Evolutionary conservation across 441 rosid genomes (phyloP), one percentile per base, ranked within the genome.

Genomic region (Populus hybrid): DNA sequence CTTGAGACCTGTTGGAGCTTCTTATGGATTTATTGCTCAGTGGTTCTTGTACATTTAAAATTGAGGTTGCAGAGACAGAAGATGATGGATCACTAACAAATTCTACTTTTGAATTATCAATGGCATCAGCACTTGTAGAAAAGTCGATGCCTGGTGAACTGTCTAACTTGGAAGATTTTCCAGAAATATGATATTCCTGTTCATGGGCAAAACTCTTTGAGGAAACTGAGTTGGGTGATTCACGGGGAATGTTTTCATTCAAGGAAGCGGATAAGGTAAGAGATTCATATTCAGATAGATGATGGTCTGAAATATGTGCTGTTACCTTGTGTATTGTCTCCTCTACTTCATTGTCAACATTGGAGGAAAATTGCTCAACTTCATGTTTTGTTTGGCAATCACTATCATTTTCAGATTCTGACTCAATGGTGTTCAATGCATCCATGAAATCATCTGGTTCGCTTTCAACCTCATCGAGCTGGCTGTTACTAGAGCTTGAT

Each of bases 361-460:
- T 72, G 61, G 82, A 53, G 9, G 80, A 79, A 82, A 69, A 81
- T 76, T 78, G 88, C 83, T 80, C 81, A 72, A 80, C 84, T 72
- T 87, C 91, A 82, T 66, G 84, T 80, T 89, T 89, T 24, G 86
- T 89, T 80, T 79, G 89, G 76, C 76, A 84, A 76, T 87, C 88
- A 70, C 79, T 76, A 81, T 91, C 91, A 73, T 66, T 88, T 79
- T 92, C 99, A 63, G 91, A 92, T 89, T 91, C 99, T 2, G 92
- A 84, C 77, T 95, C 97, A 34, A 95, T 89, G 14, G 90, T 88
- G 81, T 94, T 93, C 70, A 91, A 93, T 38, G 99, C 99, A 87
- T 95, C 99, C 88, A 87, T 82, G 50, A 75, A 93, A 75, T 87
- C 80, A 40, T 93, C 99, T 34, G 88, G 83, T 85, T 93, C 98